Percentiles rank a stretch among this genome's conserved stretches.
These are phyloP conservation scores for Logfia minima DNA, from an alignment of 129 eudicot genomes.

Conservation along the genomic window DNA sequence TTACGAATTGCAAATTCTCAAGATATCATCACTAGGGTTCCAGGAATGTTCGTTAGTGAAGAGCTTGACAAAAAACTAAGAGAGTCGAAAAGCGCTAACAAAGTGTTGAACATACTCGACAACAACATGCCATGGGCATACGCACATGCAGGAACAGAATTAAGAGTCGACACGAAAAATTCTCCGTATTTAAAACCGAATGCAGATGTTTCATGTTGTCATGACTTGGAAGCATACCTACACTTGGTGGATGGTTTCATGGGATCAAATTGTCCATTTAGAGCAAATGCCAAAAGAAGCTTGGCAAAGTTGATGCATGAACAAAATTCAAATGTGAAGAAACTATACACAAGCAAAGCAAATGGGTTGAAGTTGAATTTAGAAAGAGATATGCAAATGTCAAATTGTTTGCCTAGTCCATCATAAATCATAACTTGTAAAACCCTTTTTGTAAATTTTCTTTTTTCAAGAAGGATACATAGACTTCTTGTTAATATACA, in stretches of 20 bases:
- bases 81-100: conserved; percentile 35
- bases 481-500: conserved; percentile 30
- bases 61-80: conserved; percentile 64
- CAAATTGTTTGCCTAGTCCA: conserved; percentile 80
- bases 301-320: conserved; percentile 66
- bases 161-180: conserved; percentile 73
- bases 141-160: conserved; percentile 70
- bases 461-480: conserved; percentile 36
- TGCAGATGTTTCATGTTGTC: conserved; percentile 95
- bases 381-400: conserved; percentile 50
- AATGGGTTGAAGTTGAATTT: conserved; percentile 58
- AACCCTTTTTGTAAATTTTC: not conserved
- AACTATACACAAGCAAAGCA: conserved; percentile 69
- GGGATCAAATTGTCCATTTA: conserved; percentile 80
- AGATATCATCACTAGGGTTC: conserved; percentile 85
- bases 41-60: conserved; percentile 92
- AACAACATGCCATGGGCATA: conserved; percentile 91
- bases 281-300: conserved; percentile 90
- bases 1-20: conserved; percentile 67
- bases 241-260: conserved; percentile 88
- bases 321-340: conserved; percentile 79
- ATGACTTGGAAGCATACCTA: conserved; percentile 90
- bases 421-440: conserved; percentile 20
- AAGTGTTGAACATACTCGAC: conserved; percentile 54
- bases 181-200: conserved; percentile 76